phyloP scores from a whole-genome alignment of 495 filamentous ascomycete species.

The Lepraria neglecta region DNA sequence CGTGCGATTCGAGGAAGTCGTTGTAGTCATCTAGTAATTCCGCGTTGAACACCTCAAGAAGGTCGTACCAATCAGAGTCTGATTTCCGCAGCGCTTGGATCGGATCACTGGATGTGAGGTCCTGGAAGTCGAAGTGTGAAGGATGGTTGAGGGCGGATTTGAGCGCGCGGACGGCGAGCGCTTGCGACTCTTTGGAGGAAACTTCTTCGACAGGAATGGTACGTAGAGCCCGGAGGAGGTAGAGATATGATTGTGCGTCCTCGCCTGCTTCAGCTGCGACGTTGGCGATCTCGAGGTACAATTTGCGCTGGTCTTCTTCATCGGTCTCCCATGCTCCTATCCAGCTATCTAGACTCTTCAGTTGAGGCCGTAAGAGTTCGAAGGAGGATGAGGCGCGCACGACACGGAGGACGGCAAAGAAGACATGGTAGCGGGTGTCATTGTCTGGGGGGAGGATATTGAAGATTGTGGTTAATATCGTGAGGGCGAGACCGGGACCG shows the following conservation, averaged over 20 bases:
- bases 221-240: conserved; percentile 74
- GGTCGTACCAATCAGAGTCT: conserved; percentile 75
- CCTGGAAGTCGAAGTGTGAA: conserved; percentile 86
- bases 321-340: conserved; percentile 75
- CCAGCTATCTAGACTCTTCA: conserved; percentile 76
- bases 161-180: conserved; percentile 76
- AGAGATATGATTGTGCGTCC: conserved; percentile 69
- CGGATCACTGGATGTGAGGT: conserved; percentile 76
- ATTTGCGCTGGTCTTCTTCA: conserved; percentile 69
- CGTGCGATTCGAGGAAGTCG: conserved; percentile 67
- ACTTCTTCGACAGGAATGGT: conserved; percentile 73
- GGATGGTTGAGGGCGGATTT: conserved; percentile 71
- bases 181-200: conserved; percentile 62
- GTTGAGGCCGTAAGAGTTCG: conserved; percentile 70
- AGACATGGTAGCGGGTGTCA: conserved; percentile 78
- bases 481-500: conserved; percentile 75
- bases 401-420: conserved; percentile 74
- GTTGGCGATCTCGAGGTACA: conserved; percentile 73
- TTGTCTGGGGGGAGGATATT: conserved; percentile 75
- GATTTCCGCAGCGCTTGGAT: conserved; percentile 80
- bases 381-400: conserved; percentile 68
- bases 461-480: conserved; percentile 89
- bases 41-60: conserved; percentile 90
- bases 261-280: conserved; percentile 71
- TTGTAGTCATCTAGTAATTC: conserved; percentile 91